Percentiles rank a stretch among this genome's conserved stretches.
Evolutionary conservation across 495 filamentous ascomycete species (phyloP).

Genomic region (Penicillium waksmanii): DNA sequence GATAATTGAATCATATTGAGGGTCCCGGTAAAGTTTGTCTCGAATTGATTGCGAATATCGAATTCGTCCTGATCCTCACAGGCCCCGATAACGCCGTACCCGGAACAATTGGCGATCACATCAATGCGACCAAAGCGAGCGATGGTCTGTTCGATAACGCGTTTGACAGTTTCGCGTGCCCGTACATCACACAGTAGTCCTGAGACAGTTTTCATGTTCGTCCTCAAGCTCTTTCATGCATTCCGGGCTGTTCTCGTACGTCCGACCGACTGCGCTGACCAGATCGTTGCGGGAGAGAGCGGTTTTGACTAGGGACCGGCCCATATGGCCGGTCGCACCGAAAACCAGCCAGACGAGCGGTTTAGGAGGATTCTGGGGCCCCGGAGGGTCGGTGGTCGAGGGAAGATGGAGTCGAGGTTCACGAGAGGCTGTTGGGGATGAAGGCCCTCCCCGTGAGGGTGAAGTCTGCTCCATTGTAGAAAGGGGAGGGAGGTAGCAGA

Average conservation of each 20-base stretch:
- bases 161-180: conserved; percentile 73
- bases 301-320: conserved; percentile 82
- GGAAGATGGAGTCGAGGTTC: conserved; percentile 64
- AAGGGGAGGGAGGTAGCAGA: too few species aligned
- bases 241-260: conserved; percentile 76
- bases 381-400: conserved; percentile 77
- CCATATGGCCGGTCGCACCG: conserved; percentile 94
- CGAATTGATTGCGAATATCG: conserved; percentile 94
- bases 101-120: conserved; percentile 87
- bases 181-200: conserved; percentile 89
- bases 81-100: conserved; percentile 91
- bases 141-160: conserved; percentile 69
- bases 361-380: conserved; percentile 69
- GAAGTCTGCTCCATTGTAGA: conserved; percentile 41
- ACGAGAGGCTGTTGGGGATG: conserved; percentile 34
- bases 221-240: conserved; percentile 63
- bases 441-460: conserved; percentile 29
- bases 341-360: conserved; percentile 89
- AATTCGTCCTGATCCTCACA: conserved; percentile 97
- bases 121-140: conserved; percentile 80
- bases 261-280: conserved; percentile 86
- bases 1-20: conserved; percentile 91
- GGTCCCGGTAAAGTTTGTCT: conserved; percentile 95
- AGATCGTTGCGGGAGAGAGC: conserved; percentile 81
- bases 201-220: conserved; percentile 63